Percentiles rank a stretch among this genome's conserved stretches.
phyloP scores from a whole-genome alignment of 345 rosid species.

The Alliaria petiolata region DNA sequence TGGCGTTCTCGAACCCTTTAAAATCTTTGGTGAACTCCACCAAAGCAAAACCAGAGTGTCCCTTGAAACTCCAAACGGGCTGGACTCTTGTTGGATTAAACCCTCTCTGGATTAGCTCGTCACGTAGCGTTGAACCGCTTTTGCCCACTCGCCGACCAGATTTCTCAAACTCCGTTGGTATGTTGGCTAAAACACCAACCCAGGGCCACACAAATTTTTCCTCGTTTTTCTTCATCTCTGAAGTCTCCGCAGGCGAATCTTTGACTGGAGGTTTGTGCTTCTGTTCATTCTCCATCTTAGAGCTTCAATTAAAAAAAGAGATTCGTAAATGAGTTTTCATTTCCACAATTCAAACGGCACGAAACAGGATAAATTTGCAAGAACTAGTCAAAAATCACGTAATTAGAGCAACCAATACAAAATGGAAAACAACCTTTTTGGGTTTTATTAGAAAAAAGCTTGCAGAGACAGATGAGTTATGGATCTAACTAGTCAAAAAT shows the following conservation, averaged over 20 bases:
- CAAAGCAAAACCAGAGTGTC: slow-evolving; percentile 64
- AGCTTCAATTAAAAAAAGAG: not conserved
- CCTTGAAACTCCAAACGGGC: slow-evolving; percentile 50
- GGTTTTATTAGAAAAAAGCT: no score
- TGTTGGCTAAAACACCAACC: slow-evolving; percentile 62
- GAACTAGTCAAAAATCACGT: no score
- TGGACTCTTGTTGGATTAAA: slow-evolving; percentile 59
- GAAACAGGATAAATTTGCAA: not conserved
- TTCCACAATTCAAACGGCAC: not conserved
- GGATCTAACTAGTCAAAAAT: not conserved
- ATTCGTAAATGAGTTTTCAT: not conserved
- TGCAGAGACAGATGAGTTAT: not conserved
- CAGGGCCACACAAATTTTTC: slow-evolving; percentile 42
- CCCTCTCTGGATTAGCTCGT: slow-evolving; percentile 48
- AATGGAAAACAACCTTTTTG: no score
- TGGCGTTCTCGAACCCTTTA: slow-evolving; percentile 53
- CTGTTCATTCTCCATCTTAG: slow-evolving; percentile 9
- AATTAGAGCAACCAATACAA: no score
- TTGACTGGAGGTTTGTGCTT: not conserved
- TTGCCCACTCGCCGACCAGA: slow-evolving; percentile 48
- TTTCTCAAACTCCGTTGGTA: slow-evolving; percentile 33
- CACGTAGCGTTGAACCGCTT: slow-evolving; percentile 52
- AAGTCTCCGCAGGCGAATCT: not conserved
- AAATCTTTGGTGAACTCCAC: slow-evolving; percentile 62
- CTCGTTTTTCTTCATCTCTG: not conserved